These are phyloP conservation scores for Pleurozium schreberi DNA, from an alignment of 225 moss, liverwort and hornwort genomes.

Conservation along the genomic window DNA sequence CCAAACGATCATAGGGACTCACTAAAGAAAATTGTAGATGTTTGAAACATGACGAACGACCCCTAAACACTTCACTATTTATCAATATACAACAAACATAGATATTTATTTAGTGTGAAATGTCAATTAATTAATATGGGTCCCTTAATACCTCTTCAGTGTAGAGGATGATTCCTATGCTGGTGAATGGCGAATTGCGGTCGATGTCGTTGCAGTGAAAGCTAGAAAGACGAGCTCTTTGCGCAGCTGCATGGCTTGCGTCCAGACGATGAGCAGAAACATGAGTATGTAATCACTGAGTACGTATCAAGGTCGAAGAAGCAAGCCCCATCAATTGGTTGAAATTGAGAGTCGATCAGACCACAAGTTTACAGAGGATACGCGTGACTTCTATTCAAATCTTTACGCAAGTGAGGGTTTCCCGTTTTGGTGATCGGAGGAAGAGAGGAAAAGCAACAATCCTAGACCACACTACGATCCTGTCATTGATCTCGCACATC, in stretches of 20 bases:
- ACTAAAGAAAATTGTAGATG: too few species aligned
- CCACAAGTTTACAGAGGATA: not conserved
- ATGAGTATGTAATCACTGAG: not conserved
- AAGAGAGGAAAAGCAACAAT: too few species aligned
- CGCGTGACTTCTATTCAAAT: not conserved
- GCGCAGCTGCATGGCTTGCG: not conserved
- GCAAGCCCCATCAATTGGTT: not conserved
- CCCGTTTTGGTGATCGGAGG: not conserved
- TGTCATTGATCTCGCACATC: not conserved
- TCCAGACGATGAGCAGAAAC: not conserved
- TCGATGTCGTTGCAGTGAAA: not conserved
- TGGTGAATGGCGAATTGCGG: not conserved
- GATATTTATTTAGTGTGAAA: too few species aligned
- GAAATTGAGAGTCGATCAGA: not conserved
- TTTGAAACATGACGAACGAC: too few species aligned
- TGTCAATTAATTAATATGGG: not conserved
- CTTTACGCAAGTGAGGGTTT: not conserved
- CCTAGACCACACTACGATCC: too few species aligned
- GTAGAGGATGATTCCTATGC: not conserved
- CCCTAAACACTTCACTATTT: too few species aligned
- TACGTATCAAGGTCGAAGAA: not conserved
- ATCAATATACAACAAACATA: too few species aligned
- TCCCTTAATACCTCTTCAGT: too few species aligned
- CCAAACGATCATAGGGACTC: too few species aligned
- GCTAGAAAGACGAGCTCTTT: not conserved